Evolutionary conservation across 306 rosid genomes (phyloP).

Genomic region (Glycine soja): DNA sequence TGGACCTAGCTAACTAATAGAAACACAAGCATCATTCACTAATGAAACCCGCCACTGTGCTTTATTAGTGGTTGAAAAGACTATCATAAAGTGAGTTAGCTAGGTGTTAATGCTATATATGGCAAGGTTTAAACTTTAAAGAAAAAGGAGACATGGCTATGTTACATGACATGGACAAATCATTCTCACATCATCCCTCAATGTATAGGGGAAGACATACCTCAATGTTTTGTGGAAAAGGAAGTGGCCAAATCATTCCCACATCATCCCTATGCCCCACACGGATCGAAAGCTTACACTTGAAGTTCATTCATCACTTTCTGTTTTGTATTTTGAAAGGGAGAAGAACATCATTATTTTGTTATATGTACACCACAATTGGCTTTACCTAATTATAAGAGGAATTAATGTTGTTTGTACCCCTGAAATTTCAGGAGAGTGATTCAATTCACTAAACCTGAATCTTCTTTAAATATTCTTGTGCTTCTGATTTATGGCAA

Average conservation of each 20-base stretch:
- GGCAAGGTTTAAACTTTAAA: slow-evolving; percentile 2
- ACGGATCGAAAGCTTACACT: neutral
- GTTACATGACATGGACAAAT: slow-evolving; percentile 13
- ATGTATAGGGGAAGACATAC: slow-evolving; percentile 33
- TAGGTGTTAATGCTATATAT: slow-evolving; percentile 33
- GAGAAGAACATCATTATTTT: slow-evolving; percentile 2
- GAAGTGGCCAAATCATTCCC: slow-evolving; percentile 35
- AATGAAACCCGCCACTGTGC: neutral
- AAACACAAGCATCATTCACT: neutral
- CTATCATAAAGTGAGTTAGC: slow-evolving; percentile 29
- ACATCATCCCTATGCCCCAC: slow-evolving; percentile 48
- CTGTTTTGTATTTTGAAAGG: neutral
- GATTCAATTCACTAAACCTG: neutral
- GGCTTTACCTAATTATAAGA: neutral
- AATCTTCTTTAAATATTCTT: neutral
- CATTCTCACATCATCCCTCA: slow-evolving; percentile 44
- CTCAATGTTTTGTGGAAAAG: slow-evolving; percentile 34
- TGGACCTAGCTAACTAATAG: neutral
- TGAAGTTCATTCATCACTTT: neutral
- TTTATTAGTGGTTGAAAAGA: slow-evolving; percentile 15
- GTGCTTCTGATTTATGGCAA: neutral
- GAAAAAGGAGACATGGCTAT: slow-evolving; percentile 6
- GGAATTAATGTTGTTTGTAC: neutral
- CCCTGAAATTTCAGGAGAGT: neutral
- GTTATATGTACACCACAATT: neutral